Conservation (phyloP, 2,329 filamentous ascomycete genomes). For the Akanthomyces muscarius region DNA sequence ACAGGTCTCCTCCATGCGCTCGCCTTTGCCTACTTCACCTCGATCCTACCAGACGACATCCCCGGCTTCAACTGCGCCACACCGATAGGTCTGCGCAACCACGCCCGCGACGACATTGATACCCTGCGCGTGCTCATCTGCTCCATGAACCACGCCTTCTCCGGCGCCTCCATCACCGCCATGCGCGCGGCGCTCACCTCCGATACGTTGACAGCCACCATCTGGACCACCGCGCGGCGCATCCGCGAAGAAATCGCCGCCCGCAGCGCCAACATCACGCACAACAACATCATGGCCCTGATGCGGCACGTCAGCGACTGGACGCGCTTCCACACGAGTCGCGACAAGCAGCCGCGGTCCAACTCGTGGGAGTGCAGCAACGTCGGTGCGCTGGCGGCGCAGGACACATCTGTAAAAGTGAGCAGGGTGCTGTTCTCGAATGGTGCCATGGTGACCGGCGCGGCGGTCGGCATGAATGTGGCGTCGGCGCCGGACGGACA, state of each 20-base stretch:
- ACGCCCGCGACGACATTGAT: conserved; percentile 25
- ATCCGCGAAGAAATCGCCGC: conserved; percentile 34
- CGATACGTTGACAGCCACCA: conserved; percentile 22
- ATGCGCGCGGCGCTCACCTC: conserved; percentile 26
- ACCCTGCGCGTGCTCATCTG: conserved; percentile 41
- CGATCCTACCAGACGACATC: conserved; percentile 32
- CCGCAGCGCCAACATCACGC: conserved; percentile 33
- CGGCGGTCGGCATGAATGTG: conserved; percentile 43
- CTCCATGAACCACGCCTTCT: conserved; percentile 30
- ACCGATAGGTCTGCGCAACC: conserved; percentile 43
- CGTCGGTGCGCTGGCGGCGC: conserved; percentile 38
- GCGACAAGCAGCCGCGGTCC: conserved; percentile 40
- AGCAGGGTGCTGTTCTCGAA: conserved; percentile 48
- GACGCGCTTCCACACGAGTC: conserved; percentile 35
- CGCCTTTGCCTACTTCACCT: conserved; percentile 37
- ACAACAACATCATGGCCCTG: conserved; percentile 41
- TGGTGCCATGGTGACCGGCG: conserved; percentile 40
- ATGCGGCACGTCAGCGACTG: conserved; percentile 43
- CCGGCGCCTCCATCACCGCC: conserved; percentile 16
- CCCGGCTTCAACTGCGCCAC: conserved; percentile 36
- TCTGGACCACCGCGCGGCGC: conserved; percentile 41
- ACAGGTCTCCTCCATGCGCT: conserved; percentile 48
- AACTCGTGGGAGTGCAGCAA: conserved; percentile 52
- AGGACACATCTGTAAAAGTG: conserved; percentile 24
- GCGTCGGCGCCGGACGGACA: conserved; percentile 40